Conservation (phyloP, 805 yeast genomes). For the Barnettozyma siamensis region DNA sequence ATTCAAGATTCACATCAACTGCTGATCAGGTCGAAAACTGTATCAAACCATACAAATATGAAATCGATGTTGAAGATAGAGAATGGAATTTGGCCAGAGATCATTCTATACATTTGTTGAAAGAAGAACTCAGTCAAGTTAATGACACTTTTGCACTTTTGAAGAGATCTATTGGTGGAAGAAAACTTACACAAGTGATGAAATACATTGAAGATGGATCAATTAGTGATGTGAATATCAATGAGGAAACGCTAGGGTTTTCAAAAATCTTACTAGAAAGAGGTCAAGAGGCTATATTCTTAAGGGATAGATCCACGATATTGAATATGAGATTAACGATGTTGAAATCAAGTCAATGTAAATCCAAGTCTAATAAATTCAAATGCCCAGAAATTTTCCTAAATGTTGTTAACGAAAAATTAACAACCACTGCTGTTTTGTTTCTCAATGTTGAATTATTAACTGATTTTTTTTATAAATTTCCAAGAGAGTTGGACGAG, state of each 20-base stretch:
- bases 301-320: constrained; percentile 66
- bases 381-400: constrained; percentile 93
- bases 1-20: constrained; percentile 76
- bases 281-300: constrained; percentile 80
- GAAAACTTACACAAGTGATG: constrained; percentile 79
- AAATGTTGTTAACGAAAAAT: constrained; percentile 86
- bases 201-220: constrained; percentile 48
- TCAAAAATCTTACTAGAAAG: constrained; percentile 65
- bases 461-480: constrained; percentile 92
- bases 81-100: constrained; percentile 86
- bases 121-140: constrained; percentile 85
- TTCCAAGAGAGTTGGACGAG: constrained; percentile 87
- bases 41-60: constrained; percentile 96
- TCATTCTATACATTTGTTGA: constrained; percentile 64
- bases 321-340: constrained; percentile 72
- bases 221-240: constrained; percentile 22
- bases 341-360: constrained; percentile 70
- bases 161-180: constrained; percentile 71
- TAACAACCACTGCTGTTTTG: constrained; percentile 88
- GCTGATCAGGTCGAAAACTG: constrained; percentile 99
- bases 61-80: constrained; percentile 90
- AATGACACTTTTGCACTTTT: constrained; percentile 53
- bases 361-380: constrained; percentile 71
- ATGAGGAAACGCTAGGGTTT: constrained; percentile 76
- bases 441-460: constrained; percentile 90